Percentiles rank a stretch among this genome's conserved stretches.
Evolutionary conservation across 2,329 filamentous ascomycete species (phyloP).

Genomic region (Colletotrichum sp.): DNA sequence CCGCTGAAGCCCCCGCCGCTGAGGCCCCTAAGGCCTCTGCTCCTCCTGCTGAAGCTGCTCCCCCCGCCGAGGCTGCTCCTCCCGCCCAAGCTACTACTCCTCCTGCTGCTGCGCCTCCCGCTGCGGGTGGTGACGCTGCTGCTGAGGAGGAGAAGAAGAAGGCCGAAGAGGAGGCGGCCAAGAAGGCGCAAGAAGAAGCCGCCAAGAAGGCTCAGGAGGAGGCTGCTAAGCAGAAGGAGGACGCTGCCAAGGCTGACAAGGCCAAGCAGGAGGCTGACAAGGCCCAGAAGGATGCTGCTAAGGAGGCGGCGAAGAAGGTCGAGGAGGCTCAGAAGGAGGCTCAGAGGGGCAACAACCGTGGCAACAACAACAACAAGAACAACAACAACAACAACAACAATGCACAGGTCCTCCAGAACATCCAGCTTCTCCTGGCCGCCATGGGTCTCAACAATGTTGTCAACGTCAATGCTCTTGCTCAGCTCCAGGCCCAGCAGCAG

Average conservation of each 20-base stretch:
- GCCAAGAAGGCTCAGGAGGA: background rate
- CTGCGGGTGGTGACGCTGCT: background rate
- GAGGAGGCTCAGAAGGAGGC: constrained; percentile 3
- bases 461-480: constrained; percentile 27
- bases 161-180: constrained; percentile 11
- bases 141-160: constrained; percentile 17
- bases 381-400: constrained; percentile 22
- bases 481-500: constrained; percentile 30
- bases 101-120: background rate
- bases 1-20: background rate
- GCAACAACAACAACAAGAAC: constrained; percentile 31
- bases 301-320: constrained; percentile 12
- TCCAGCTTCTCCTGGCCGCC: constrained; percentile 27
- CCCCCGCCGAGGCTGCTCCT: background rate
- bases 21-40: background rate
- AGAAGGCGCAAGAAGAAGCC: background rate
- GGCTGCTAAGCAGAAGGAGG: background rate
- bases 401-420: constrained; percentile 20
- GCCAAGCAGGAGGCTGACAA: constrained; percentile 14
- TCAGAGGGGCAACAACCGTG: background rate
- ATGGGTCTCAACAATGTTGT: constrained; percentile 30
- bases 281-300: constrained; percentile 14
- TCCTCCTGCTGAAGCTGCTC: background rate
- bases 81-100: background rate
- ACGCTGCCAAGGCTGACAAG: background rate